These are phyloP conservation scores for Lachnellula subtilissima DNA, from an alignment of 2,329 filamentous ascomycete species.

Conservation along the genomic window DNA sequence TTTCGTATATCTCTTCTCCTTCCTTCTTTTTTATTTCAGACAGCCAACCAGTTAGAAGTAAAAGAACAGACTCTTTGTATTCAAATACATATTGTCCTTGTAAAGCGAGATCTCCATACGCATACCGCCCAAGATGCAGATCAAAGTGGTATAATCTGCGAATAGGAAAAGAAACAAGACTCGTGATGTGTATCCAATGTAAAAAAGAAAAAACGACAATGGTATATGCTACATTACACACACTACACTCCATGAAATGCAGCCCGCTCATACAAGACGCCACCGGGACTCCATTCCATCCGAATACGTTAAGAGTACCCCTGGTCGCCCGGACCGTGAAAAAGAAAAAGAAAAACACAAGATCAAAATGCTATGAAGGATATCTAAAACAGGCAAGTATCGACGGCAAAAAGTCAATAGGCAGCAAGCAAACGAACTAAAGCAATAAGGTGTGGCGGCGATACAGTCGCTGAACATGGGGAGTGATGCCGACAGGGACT, in stretches of 20 bases:
- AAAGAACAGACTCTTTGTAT: background rate
- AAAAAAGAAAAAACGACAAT: slow-evolving; percentile 33
- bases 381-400: slow-evolving; percentile 9
- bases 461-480: background rate
- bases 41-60: background rate
- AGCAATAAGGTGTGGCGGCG: background rate
- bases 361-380: slow-evolving; percentile 5
- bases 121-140: background rate
- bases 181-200: slow-evolving; percentile 24
- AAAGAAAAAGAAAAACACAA: background rate
- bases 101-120: background rate
- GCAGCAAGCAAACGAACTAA: background rate
- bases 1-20: background rate
- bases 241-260: slow-evolving; percentile 3
- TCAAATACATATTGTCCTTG: background rate
- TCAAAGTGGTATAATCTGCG: background rate
- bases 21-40: background rate
- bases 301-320: background rate
- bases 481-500: background rate
- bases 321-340: background rate
- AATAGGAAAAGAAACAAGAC: slow-evolving; percentile 34
- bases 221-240: slow-evolving; percentile 34
- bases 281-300: background rate
- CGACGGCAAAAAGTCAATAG: slow-evolving; percentile 1
- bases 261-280: slow-evolving; percentile 1